Conservation (phyloP, 768 basidiomycete genomes). For the Piloderma croceum region DNA sequence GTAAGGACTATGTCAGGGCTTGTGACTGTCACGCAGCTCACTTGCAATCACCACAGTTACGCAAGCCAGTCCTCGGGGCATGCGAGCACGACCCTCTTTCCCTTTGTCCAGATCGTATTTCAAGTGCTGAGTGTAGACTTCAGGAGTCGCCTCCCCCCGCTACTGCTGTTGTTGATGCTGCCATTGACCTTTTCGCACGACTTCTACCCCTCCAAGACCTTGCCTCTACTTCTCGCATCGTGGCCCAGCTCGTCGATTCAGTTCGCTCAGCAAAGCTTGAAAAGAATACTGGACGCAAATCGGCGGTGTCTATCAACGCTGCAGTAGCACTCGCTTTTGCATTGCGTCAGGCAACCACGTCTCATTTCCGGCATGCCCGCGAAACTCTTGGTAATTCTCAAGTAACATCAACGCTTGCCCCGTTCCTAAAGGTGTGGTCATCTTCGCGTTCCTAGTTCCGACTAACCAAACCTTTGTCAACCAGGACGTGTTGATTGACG, state of each 20-base stretch:
- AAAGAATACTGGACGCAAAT: constrained; percentile 78
- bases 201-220: constrained; percentile 77
- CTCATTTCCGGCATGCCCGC: constrained; percentile 50
- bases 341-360: constrained; percentile 50
- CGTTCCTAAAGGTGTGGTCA: constrained; percentile 69
- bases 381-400: constrained; percentile 65
- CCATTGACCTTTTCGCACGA: constrained; percentile 80
- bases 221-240: constrained; percentile 44
- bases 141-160: constrained; percentile 68
- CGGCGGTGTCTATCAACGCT: constrained; percentile 79
- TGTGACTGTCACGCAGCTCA: background rate
- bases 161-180: constrained; percentile 82
- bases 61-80: constrained; percentile 74
- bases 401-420: constrained; percentile 54
- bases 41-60: constrained; percentile 39
- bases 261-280: constrained; percentile 76
- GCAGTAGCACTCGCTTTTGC: constrained; percentile 68
- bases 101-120: constrained; percentile 49
- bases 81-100: constrained; percentile 82
- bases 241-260: constrained; percentile 57
- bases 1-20: constrained; percentile 37
- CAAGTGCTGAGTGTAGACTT: constrained; percentile 39
- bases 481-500: constrained; percentile 76
- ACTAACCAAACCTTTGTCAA: constrained; percentile 8
- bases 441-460: constrained; percentile 3